phyloP scores from a whole-genome alignment of 1,139 yeast species.

The Hansenula sp. region DNA sequence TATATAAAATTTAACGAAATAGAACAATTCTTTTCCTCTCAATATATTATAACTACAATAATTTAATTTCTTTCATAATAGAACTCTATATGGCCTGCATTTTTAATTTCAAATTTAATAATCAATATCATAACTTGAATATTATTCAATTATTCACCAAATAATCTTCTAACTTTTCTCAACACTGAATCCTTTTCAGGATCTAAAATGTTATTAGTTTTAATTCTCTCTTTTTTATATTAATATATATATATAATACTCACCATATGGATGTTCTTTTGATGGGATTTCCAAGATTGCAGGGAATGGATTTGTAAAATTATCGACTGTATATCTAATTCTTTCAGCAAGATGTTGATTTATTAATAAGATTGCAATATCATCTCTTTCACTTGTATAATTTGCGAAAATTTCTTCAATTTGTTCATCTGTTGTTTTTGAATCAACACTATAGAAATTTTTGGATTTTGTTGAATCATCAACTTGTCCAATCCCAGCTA shows the following conservation, averaged over 20 bases:
- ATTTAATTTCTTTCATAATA: too few species aligned
- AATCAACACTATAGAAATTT: conserved; percentile 80
- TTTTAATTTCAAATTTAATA: not conserved
- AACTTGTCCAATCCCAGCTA: conserved; percentile 95
- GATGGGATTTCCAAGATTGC: conserved; percentile 96
- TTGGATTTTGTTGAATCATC: conserved; percentile 56
- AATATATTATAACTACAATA: too few species aligned
- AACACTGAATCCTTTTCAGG: conserved; percentile 97
- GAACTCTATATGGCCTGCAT: conserved; percentile 6
- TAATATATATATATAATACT: too few species aligned
- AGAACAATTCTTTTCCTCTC: too few species aligned
- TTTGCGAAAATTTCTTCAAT: conserved; percentile 72
- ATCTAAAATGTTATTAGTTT: conserved; percentile 34
- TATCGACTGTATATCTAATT: conserved; percentile 79
- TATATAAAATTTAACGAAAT: not conserved
- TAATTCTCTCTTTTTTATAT: too few species aligned
- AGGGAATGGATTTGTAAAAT: conserved; percentile 88
- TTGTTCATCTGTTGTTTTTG: conserved; percentile 73
- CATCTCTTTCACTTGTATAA: conserved; percentile 75
- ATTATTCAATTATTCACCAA: conserved; percentile 62
- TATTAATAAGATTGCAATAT: conserved; percentile 86
- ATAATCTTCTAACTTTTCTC: conserved; percentile 88
- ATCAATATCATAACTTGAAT: too few species aligned
- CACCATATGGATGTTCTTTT: conserved; percentile 89
- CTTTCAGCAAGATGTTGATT: conserved; percentile 95